phyloP scores from a whole-genome alignment of 1,284 basidiomycete genomes.

The Papiliotrema laurentii region DNA sequence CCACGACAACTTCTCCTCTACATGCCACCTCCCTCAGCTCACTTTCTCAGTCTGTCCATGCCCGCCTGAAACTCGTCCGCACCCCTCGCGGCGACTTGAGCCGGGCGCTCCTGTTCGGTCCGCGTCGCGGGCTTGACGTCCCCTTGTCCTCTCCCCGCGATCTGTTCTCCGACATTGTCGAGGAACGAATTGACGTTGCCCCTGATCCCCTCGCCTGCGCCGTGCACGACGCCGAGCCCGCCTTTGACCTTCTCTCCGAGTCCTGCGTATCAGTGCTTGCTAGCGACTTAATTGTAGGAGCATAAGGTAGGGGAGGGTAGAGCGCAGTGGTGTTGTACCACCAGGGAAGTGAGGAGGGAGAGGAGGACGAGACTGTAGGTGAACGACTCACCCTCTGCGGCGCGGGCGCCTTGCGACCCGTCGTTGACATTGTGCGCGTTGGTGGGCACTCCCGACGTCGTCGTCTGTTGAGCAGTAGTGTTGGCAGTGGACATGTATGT shows the following conservation, averaged over 20 bases:
- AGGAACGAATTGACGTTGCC: slow-evolving; percentile 32
- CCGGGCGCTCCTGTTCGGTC: slow-evolving; percentile 14
- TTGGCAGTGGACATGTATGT: too few relatives aligned
- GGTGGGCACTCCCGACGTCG: background rate
- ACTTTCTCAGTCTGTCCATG: slow-evolving; percentile 14
- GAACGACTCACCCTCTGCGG: slow-evolving; percentile 1
- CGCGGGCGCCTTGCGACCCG: slow-evolving; percentile 2
- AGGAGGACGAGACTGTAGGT: background rate
- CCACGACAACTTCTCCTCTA: too few relatives aligned
- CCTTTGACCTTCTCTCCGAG: slow-evolving; percentile 29
- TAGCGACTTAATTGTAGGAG: background rate
- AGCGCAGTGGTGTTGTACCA: too few relatives aligned
- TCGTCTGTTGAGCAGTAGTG: background rate
- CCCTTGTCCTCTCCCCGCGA: slow-evolving; percentile 11
- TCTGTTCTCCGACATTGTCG: slow-evolving; percentile 25
- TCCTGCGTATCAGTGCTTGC: slow-evolving; percentile 4
- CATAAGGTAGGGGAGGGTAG: background rate
- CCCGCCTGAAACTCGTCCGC: slow-evolving; percentile 24
- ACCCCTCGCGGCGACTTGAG: slow-evolving; percentile 20
- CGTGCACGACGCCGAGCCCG: slow-evolving; percentile 19
- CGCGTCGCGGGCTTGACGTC: slow-evolving; percentile 6
- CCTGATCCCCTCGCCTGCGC: slow-evolving; percentile 30
- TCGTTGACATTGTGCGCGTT: background rate
- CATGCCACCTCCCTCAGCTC: too few relatives aligned
- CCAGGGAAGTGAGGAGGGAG: background rate